Evolutionary conservation across 1,139 yeast genomes (phyloP), one percentile per base, ranked within the genome.

Genomic region (Petasospora fabianii): DNA sequence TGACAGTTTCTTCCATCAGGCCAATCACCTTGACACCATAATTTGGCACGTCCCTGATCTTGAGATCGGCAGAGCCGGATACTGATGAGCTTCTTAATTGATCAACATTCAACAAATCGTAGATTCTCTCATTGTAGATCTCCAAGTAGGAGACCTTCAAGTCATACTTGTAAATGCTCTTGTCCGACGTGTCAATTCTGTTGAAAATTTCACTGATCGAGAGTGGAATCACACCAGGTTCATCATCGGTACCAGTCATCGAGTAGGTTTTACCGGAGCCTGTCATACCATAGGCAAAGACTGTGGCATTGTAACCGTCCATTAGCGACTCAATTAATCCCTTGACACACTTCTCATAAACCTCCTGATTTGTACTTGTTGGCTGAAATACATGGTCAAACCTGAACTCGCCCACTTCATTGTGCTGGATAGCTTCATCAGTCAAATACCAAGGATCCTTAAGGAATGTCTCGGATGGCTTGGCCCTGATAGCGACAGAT

Each of bases 261-360:
- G 95, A 82, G 56, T 77, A 84, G 0, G 97, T 90, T 59, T 90
- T 90, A 24, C 97, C 97, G 1, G 96, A 86, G 0, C 97, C 97
- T 0, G 97, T 87, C 90, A 85, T 85, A 35, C 96, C 95, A 56
- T 88, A 87, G 3, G 96, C 96, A 61, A 90, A 87, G 1, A 90
- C 80, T 0, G 96, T 90, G 9, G 92, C 95, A 56, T 88, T 87
- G 59, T 68, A 88, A 0, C 96, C 96, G 26, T 81, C 80, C 48
- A 87, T 66, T 42, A 86, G 80, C 46, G 80, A 76, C 19, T 70
- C 64, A 2, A 90, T 80, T 31, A 87, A 66, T 2, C 76, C 77
- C 22, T 72, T 65, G 31, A 88, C 90, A 2, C 83, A 68, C 15
- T 63, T 62, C 22, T 66, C 65, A 57, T 84, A 90, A 2, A 90